phyloP scores from a whole-genome alignment of 1,284 basidiomycete genomes.

The Tremellales sp. region DNA sequence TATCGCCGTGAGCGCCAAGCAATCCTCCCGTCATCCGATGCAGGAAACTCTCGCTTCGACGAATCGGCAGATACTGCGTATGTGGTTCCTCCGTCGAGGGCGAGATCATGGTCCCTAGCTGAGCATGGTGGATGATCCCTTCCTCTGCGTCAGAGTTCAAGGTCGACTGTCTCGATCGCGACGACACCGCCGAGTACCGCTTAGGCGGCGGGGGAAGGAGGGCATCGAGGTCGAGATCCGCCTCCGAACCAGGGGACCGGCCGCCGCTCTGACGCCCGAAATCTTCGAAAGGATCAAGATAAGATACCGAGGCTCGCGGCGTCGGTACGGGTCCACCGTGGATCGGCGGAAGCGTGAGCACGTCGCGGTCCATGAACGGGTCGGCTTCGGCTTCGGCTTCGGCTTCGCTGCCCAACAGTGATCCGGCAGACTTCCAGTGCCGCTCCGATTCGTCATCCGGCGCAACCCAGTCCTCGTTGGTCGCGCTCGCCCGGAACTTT shows the following conservation, averaged over 20 bases:
- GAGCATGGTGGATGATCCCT: conserved; percentile 24
- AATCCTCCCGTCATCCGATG: conserved; percentile 29
- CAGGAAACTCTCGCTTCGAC: conserved; percentile 37
- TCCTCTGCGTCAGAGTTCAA: conserved; percentile 25
- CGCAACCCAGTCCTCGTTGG: conserved; percentile 17
- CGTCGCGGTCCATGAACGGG: conserved; percentile 12
- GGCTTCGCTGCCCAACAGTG: conserved; percentile 11
- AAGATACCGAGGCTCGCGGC: conserved; percentile 19
- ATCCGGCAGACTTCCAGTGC: conserved; percentile 22
- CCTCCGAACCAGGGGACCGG: neutral
- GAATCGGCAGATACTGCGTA: conserved; percentile 23
- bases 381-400: conserved; percentile 13
- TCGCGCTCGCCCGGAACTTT: conserved; percentile 8
- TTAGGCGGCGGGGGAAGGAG: conserved; percentile 10
- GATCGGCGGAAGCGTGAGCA: conserved; percentile 11
- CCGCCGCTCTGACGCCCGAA: neutral
- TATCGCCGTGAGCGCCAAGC: conserved; percentile 8
- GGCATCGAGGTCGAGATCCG: conserved; percentile 16
- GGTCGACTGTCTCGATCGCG: conserved; percentile 12
- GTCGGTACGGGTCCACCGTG: conserved; percentile 42
- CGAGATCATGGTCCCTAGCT: conserved; percentile 13
- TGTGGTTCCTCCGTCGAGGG: conserved; percentile 11
- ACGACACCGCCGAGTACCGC: conserved; percentile 6
- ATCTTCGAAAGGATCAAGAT: conserved; percentile 26
- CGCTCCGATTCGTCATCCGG: conserved; percentile 7